phyloP scores from a whole-genome alignment of 2,329 filamentous ascomycete species.

The Cordyceps militaris region DNA sequence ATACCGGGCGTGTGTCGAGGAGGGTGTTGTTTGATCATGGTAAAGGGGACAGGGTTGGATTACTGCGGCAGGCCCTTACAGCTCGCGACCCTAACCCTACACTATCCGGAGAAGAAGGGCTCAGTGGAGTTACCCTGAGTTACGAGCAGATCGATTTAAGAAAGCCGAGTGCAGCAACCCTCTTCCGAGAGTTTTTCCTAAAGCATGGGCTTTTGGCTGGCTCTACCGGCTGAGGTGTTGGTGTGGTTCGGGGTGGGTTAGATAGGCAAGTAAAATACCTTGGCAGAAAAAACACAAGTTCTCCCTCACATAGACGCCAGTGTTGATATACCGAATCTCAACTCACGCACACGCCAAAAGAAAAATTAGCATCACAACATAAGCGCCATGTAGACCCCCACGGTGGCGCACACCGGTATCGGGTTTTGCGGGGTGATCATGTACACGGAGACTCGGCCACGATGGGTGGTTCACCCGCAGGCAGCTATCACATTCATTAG shows the following conservation, averaged over 20 bases:
- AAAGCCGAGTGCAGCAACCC: not conserved
- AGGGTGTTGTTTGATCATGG: not conserved
- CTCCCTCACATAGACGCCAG: too few species aligned
- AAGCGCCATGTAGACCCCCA: not conserved
- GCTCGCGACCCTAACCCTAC: not conserved
- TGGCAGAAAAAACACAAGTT: too few species aligned
- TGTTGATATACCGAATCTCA: too few species aligned
- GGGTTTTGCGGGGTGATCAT: not conserved
- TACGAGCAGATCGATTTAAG: not conserved
- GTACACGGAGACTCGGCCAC: not conserved
- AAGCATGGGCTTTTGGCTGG: not conserved
- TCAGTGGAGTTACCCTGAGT: not conserved
- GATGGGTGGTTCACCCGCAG: not conserved
- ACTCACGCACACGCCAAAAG: too few species aligned
- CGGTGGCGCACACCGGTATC: conserved; percentile 3
- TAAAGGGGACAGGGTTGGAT: not conserved
- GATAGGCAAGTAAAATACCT: too few species aligned
- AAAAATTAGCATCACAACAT: too few species aligned
- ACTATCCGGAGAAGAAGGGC: not conserved
- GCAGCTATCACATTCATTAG: not conserved
- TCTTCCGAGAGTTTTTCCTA: not conserved
- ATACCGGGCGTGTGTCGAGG: not conserved
- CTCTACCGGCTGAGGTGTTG: too few species aligned
- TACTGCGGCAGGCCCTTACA: not conserved
- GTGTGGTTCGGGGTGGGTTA: too few species aligned